Evolutionary conservation across 768 basidiomycete genomes (phyloP).

Genomic region (Lactifluus echinatus): DNA sequence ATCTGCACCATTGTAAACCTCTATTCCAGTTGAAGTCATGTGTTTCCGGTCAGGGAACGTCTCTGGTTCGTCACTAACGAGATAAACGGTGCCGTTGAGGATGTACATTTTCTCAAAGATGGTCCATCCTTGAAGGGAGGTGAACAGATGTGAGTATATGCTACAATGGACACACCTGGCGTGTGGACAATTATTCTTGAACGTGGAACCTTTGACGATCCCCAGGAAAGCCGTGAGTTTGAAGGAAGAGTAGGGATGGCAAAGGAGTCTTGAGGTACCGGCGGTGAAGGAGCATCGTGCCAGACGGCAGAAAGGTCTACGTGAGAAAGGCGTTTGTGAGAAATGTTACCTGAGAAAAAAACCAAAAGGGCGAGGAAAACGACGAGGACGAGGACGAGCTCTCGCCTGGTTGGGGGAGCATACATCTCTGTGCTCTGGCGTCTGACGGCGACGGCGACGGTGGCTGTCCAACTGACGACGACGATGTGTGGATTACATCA

Average conservation of each 20-base stretch:
- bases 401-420: constrained; percentile 25
- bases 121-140: constrained; percentile 68
- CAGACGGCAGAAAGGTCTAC: background rate
- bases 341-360: background rate
- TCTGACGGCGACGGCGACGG: no score
- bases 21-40: constrained; percentile 63
- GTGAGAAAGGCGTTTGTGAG: background rate
- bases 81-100: constrained; percentile 70
- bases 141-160: background rate
- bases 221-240: constrained; percentile 22
- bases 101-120: constrained; percentile 79
- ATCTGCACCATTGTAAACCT: constrained; percentile 48
- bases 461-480: background rate
- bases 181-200: constrained; percentile 69
- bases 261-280: no score
- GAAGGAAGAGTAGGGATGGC: constrained; percentile 11
- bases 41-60: constrained; percentile 53
- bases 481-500: constrained; percentile 1
- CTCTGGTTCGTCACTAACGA: constrained; percentile 68
- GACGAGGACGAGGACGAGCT: constrained; percentile 25
- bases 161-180: constrained; percentile 41
- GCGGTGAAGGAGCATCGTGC: background rate
- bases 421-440: no score
- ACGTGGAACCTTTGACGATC: constrained; percentile 34
- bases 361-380: constrained; percentile 25